Base-by-base conservation (phyloP, 1,284 basidiomycete genomes). In the Peniophora sp. region DNA sequence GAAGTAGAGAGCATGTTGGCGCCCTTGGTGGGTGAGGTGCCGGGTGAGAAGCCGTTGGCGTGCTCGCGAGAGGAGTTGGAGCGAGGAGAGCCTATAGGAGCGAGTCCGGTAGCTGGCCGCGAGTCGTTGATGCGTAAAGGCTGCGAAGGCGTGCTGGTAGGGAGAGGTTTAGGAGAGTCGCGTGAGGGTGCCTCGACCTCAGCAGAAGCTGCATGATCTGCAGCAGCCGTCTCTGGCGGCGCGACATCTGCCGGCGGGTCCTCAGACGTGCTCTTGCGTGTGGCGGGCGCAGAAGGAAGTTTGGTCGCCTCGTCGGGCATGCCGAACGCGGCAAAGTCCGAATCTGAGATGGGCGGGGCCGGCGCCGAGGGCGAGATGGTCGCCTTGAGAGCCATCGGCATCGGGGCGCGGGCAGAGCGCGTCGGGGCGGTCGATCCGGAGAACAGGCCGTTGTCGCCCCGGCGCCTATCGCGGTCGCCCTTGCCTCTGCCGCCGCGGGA, bases 311-410 rank as follows among this genome's bases (percentile, higher is more conserved):
- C 79, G 52, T 83, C 78, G 10, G 75, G 74, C 46, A 79, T 70
- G 59, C 79, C 80, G 54, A 87, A 87, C 0, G 82, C 78, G 1
- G 80, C 75, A 57, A 92, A 86, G 55, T 90, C 88, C 51, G 82
- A 85, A 58, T 86, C 82, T 56, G 85, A 79, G 48, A 87, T 70
- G 0, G 86, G 79, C 1, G 87, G 83, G 0, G 88, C 87, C n/a
- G 87, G 87, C 2, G 84, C 85, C 3, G 84, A 83, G 9, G 87
- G 85, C 0, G 83, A 85, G 17, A 87, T 75, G 2, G 81, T 78
- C 0, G 84, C 80, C 58, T 85, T 88, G 50, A 88, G 72, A 1
- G 81, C 71, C 68, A 85, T 77, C 32, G 74, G 72, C 59, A 87
- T 81, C 8, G 80, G 78, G 0, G 79, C 70, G 47, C 85, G 76